These are phyloP conservation scores for Stephania japonica DNA, from an alignment of 164 flowering plant species.

Conservation along the genomic window DNA sequence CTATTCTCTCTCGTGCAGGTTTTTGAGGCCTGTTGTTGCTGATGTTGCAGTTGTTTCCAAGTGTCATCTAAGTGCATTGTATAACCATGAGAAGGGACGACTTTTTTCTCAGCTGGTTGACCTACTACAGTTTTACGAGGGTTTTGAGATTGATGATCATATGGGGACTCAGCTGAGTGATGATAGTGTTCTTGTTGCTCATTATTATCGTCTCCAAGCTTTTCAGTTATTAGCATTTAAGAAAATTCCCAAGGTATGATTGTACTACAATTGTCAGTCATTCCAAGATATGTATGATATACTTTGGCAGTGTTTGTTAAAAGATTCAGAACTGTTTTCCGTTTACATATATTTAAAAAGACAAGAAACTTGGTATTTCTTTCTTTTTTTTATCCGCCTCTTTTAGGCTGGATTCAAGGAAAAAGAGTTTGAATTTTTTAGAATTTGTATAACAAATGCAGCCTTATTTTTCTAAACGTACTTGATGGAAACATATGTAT, in stretches of 20 bases:
- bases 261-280: neutral
- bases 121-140: constrained; percentile 89
- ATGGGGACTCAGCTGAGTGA: constrained; percentile 78
- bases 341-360: too few relatives aligned
- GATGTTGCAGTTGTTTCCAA: constrained; percentile 93
- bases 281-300: neutral
- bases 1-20: constrained; percentile 35
- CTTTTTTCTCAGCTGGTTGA: constrained; percentile 93
- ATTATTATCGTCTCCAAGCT: constrained; percentile 78
- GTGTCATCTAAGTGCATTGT: constrained; percentile 88
- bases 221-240: constrained; percentile 89
- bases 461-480: neutral
- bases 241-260: constrained; percentile 82
- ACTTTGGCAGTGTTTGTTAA: neutral
- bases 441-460: too few relatives aligned
- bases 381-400: too few relatives aligned
- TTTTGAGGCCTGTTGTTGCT: constrained; percentile 75
- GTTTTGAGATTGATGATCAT: constrained; percentile 92
- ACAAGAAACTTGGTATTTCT: too few relatives aligned
- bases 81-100: constrained; percentile 77
- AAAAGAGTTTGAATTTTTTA: too few relatives aligned
- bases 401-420: too few relatives aligned
- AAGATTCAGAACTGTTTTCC: too few relatives aligned
- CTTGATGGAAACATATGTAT: neutral
- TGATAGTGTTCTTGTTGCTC: constrained; percentile 81